Evolutionary conservation across 805 yeast species (phyloP), one percentile per base, ranked within the genome.

Genomic region (Clavispora vitiphila): DNA sequence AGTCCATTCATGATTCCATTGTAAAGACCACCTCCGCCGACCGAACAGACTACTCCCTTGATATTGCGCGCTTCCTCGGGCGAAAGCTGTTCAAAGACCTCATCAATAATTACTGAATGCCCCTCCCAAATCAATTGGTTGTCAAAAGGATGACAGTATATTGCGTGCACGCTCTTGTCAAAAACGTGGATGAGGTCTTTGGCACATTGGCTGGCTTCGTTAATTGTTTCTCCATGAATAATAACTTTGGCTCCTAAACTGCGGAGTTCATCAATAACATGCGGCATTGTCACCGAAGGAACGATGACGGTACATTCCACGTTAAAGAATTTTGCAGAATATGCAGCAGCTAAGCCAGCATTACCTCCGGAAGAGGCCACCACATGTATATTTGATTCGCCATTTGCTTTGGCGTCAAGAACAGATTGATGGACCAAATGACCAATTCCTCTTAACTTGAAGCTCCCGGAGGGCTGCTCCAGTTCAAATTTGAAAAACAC

Each of bases 251-350:
- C 83, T 8, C 81, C 81, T 21, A 69, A 65, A 8, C 54, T 57
- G 35, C 59, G 56, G 32, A 82, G 69, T 46, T 72, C 70, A 9
- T 64, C 63, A 6, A 66, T 57, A 61, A 81, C 77, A 21, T 67
- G 62, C 3, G 51, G 52, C 40, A 72, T 71, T 9, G 86, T 70
- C 3, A 67, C 57, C 1, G 53, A 57, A 1, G 88, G 88, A 1
- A 83, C 76, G 0, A 78, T 84, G 2, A 83, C 86, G 0, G 83
- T 78, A 50, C 83, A 77, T n/a, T 55, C 50, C 1, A 56, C 71
- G 42, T 42, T 58, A 50, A 56, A 65, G 55, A 40, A 60, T 37
- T 44, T 48, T 2, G 77, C 68, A 25, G 77, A 67, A 36, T 66
- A 67, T 0, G 80, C 77, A 6, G 79, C 80, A 5, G 81, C 81